A percentile compares a stretch with the other conserved stretches of the same genome.
Evolutionary conservation across 1,139 yeast genomes (phyloP).

Genomic region (Hansenula sp.): DNA sequence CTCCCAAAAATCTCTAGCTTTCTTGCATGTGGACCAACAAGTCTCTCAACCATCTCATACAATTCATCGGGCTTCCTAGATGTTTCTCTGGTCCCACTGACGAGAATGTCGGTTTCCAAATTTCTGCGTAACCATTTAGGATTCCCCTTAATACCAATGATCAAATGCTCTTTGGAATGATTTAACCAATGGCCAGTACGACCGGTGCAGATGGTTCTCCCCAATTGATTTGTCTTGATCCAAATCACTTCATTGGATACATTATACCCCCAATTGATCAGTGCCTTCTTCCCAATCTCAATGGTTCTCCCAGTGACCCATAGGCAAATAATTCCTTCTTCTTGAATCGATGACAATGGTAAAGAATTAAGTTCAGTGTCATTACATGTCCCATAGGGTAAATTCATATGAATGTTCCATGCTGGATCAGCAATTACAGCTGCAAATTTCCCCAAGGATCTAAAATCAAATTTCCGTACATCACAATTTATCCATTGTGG

Average conservation of each 20-base stretch:
- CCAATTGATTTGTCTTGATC: conserved; percentile 86
- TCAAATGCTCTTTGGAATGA: conserved; percentile 87
- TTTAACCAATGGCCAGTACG: conserved; percentile 97
- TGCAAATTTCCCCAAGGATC: conserved; percentile 74
- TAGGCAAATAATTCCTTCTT: conserved; percentile 75
- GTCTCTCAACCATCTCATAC: conserved; percentile 80
- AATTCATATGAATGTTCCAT: conserved; percentile 82
- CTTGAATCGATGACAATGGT: conserved; percentile 67
- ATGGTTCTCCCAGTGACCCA: conserved; percentile 97
- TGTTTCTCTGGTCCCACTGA: conserved; percentile 82
- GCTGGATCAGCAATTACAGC: conserved; percentile 90
- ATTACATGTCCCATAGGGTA: conserved; percentile 75
- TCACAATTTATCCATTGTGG: conserved; percentile 90
- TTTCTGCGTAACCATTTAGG: conserved; percentile 69
- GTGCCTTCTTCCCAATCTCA: conserved; percentile 78
- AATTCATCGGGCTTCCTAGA: conserved; percentile 87
- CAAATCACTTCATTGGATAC: conserved; percentile 80
- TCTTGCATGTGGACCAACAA: conserved; percentile 72
- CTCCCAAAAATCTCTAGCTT: conserved; percentile 89
- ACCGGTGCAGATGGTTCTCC: conserved; percentile 89
- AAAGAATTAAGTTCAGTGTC: conserved; percentile 67
- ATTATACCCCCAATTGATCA: conserved; percentile 77
- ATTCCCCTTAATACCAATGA: conserved; percentile 80
- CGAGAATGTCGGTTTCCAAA: conserved; percentile 72
- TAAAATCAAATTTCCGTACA: conserved; percentile 66